These are phyloP conservation scores for Aspergillus cejpii DNA, from an alignment of 2,329 filamentous ascomycete species.

Conservation along the genomic window DNA sequence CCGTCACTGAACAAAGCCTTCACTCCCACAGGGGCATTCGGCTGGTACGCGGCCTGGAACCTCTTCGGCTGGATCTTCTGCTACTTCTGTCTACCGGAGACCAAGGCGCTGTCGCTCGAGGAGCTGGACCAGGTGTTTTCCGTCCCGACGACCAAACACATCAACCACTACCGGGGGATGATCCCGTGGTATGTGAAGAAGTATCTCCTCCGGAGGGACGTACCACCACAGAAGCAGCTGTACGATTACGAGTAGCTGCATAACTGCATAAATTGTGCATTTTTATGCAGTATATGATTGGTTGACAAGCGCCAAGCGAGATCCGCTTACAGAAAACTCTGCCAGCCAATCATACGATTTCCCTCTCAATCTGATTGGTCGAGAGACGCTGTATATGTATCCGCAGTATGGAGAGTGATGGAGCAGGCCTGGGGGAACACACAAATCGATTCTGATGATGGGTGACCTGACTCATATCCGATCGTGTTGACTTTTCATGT, in stretches of 20 bases:
- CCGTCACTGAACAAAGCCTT: constrained; percentile 45
- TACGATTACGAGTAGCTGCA: constrained; percentile 20
- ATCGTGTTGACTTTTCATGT: neutral
- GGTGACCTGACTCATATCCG: neutral
- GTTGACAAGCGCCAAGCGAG: neutral
- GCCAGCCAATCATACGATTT: neutral
- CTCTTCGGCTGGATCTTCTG: constrained; percentile 49
- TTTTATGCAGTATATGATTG: neutral
- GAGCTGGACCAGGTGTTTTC: constrained; percentile 50
- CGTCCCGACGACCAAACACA: constrained; percentile 43
- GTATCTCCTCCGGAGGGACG: constrained; percentile 22
- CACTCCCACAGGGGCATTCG: constrained; percentile 49
- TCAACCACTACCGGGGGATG: constrained; percentile 24
- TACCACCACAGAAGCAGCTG: constrained; percentile 23
- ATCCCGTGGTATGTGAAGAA: constrained; percentile 28
- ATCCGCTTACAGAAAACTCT: neutral
- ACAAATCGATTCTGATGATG: neutral
- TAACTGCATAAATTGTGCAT: neutral
- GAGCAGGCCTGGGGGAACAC: neutral
- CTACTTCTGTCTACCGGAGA: constrained; percentile 48
- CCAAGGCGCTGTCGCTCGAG: constrained; percentile 42
- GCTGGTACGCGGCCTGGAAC: constrained; percentile 53
- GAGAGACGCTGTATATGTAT: too few relatives aligned
- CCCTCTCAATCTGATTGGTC: too few relatives aligned
- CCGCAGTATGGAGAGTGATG: too few relatives aligned